Conservation (phyloP, 108 stramenopile species). For the Skeletonema costatum region DNA sequence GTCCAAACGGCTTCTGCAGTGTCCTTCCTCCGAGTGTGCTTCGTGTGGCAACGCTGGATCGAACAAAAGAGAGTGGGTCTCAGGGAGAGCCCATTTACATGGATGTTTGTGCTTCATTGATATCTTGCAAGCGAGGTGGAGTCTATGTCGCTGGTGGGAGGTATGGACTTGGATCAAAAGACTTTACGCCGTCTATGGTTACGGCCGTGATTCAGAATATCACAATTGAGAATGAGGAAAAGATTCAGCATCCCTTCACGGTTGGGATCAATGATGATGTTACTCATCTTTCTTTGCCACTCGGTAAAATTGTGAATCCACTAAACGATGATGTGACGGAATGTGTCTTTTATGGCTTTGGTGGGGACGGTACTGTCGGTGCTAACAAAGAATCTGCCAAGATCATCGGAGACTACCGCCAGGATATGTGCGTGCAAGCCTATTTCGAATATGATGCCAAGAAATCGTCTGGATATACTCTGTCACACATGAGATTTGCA, state of each 20-base stretch:
- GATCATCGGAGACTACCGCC: constrained; percentile 57
- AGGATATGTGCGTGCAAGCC: constrained; percentile 62
- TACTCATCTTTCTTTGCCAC: constrained; percentile 54
- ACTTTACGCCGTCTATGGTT: constrained; percentile 67
- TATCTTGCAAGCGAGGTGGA: constrained; percentile 44
- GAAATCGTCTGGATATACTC: constrained; percentile 63
- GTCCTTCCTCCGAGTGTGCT: constrained; percentile 44
- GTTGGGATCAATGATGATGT: constrained; percentile 74
- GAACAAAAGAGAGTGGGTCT: constrained; percentile 63
- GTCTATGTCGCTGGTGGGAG: constrained; percentile 62
- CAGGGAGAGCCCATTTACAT: constrained; percentile 70
- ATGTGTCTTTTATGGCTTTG: constrained; percentile 72
- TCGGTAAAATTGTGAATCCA: constrained; percentile 51
- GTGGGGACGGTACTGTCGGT: constrained; percentile 64
- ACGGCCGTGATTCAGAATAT: constrained; percentile 56
- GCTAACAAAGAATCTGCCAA: constrained; percentile 65
- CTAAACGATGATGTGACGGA: constrained; percentile 49
- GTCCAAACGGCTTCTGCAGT: constrained; percentile 36
- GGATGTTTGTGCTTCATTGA: constrained; percentile 71
- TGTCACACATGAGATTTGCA: constrained; percentile 58
- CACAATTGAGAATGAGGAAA: constrained; percentile 39
- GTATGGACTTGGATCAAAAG: constrained; percentile 66
- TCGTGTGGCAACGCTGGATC: constrained; percentile 61
- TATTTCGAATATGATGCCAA: constrained; percentile 75
- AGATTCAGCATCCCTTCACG: constrained; percentile 62